These are phyloP conservation scores for Erysimum cheiri DNA, from an alignment of 441 rosid species.

Conservation along the genomic window DNA sequence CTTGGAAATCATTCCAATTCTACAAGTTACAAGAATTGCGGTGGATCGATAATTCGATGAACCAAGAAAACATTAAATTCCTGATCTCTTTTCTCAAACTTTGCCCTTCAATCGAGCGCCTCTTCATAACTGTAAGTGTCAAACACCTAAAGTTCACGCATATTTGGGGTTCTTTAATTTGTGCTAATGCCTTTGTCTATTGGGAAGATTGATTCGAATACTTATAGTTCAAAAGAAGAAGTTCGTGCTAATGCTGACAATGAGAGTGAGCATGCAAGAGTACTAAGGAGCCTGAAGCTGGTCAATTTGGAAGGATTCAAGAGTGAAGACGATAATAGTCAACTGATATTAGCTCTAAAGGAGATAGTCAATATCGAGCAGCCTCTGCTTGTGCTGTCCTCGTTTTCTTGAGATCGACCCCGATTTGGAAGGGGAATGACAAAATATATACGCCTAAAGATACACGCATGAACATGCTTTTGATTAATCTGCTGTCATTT, in stretches of 20 bases:
- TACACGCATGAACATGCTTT: slow-evolving; percentile 35
- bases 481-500: background rate
- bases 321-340: slow-evolving; percentile 43
- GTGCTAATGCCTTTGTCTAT: slow-evolving; percentile 21
- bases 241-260: slow-evolving; percentile 19
- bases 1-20: slow-evolving; percentile 55
- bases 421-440: background rate
- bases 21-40: slow-evolving; percentile 60
- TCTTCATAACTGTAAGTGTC: slow-evolving; percentile 62
- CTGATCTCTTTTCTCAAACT: slow-evolving; percentile 59
- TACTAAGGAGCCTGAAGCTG: slow-evolving; percentile 43
- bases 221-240: slow-evolving; percentile 41
- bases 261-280: slow-evolving; percentile 43
- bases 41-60: slow-evolving; percentile 62
- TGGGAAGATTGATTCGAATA: slow-evolving; percentile 55
- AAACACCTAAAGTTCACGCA: slow-evolving; percentile 8
- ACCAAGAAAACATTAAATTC: slow-evolving; percentile 44
- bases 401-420: slow-evolving; percentile 12
- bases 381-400: slow-evolving; percentile 19
- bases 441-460: slow-evolving; percentile 6
- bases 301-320: slow-evolving; percentile 57
- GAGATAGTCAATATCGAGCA: slow-evolving; percentile 33
- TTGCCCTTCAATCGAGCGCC: slow-evolving; percentile 61
- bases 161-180: too few species aligned
- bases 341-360: slow-evolving; percentile 43